Evolutionary conservation across 2,329 filamentous ascomycete genomes (phyloP).

Genomic region (Colletotrichum sp.): DNA sequence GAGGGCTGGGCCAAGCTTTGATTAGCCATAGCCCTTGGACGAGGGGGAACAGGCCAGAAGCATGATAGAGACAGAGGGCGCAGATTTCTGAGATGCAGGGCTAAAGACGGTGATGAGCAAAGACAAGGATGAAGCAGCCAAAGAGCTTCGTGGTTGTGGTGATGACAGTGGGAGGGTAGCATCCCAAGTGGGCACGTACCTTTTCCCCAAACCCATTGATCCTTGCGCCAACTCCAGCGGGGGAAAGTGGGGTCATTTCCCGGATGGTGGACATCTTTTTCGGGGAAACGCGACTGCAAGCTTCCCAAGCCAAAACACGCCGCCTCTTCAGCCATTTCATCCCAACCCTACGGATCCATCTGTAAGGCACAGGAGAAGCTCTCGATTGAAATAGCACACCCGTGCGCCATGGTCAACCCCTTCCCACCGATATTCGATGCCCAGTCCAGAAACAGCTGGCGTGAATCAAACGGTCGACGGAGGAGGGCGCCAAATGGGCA

Average conservation of each 20-base stretch:
- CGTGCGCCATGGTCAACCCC: background rate
- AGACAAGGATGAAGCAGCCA: background rate
- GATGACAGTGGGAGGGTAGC: background rate
- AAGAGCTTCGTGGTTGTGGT: background rate
- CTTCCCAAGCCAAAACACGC: conserved; percentile 7
- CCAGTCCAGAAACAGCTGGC: background rate
- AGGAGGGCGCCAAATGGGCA: background rate
- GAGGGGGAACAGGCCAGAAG: background rate
- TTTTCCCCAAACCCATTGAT: background rate
- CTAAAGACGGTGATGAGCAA: background rate
- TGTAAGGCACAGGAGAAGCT: background rate
- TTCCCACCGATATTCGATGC: background rate
- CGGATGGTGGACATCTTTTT: background rate
- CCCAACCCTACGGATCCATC: background rate
- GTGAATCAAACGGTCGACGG: background rate
- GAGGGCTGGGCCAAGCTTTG: background rate
- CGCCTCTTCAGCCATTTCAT: background rate
- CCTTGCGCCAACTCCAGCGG: background rate
- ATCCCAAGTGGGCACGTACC: background rate
- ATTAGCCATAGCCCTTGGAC: background rate
- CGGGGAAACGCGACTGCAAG: background rate
- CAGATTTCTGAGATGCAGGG: background rate
- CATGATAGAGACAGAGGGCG: background rate
- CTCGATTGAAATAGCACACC: background rate
- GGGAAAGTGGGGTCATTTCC: background rate